Conservation (phyloP, 2,329 filamentous ascomycete species). For the Penicillium sp. region DNA sequence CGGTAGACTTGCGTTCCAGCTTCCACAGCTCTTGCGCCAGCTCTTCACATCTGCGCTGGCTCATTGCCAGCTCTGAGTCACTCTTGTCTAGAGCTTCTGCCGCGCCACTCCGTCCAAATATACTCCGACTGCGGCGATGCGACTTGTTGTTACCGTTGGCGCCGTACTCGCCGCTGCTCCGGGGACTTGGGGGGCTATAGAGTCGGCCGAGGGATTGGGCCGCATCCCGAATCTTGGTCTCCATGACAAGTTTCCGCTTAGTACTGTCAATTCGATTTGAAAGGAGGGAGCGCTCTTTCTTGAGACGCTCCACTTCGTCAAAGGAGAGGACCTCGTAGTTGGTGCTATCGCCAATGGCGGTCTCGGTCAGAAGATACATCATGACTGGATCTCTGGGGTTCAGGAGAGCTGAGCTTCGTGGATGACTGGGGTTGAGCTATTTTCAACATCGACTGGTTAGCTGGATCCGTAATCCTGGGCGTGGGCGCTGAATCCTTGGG, state of each 20-base stretch:
- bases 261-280: constrained; percentile 78
- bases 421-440: constrained; percentile 55
- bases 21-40: constrained; percentile 77
- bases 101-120: constrained; percentile 49
- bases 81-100: constrained; percentile 53
- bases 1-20: constrained; percentile 74
- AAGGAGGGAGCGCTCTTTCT: constrained; percentile 78
- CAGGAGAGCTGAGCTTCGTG: constrained; percentile 40
- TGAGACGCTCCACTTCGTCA: constrained; percentile 87
- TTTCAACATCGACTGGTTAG: background rate
- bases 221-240: constrained; percentile 93
- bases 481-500: background rate
- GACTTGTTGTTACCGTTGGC: constrained; percentile 41
- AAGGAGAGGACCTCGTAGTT: constrained; percentile 83
- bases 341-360: constrained; percentile 84
- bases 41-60: constrained; percentile 81
- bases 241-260: constrained; percentile 79
- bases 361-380: constrained; percentile 90
- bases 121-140: constrained; percentile 55
- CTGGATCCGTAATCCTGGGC: background rate
- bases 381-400: constrained; percentile 65
- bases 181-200: constrained; percentile 66
- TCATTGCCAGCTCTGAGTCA: constrained; percentile 72
- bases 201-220: constrained; percentile 82
- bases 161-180: constrained; percentile 46